These are phyloP conservation scores for Camellia granthamiana DNA, from an alignment of 148 eudicot species.

Conservation along the genomic window DNA sequence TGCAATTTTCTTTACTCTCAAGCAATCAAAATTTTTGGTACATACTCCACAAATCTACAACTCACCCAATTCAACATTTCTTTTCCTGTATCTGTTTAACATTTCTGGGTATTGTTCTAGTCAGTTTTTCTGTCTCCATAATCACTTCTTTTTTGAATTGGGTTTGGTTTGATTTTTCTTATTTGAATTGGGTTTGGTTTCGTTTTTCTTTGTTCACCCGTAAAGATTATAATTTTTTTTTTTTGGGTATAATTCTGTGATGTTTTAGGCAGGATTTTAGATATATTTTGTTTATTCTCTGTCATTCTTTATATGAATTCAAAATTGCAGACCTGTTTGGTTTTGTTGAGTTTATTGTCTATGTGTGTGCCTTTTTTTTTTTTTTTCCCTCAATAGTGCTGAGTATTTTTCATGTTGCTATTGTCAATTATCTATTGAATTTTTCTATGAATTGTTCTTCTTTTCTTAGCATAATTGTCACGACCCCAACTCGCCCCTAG, in stretches of 20 bases:
- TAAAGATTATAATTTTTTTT: background rate
- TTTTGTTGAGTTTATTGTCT: background rate
- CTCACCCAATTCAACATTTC: background rate
- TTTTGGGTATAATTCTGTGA: background rate
- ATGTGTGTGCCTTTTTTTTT: background rate
- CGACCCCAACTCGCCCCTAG: no score
- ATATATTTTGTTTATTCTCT: constrained; percentile 1
- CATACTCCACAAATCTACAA: background rate
- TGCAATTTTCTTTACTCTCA: background rate
- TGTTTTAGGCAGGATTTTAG: background rate
- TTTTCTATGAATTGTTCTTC: background rate
- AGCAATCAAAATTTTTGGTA: background rate
- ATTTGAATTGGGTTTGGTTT: constrained; percentile 7
- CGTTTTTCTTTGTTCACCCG: background rate
- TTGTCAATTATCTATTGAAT: background rate
- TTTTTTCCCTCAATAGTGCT: background rate
- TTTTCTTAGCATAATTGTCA: background rate
- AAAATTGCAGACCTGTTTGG: background rate
- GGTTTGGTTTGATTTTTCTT: background rate
- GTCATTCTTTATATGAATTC: background rate
- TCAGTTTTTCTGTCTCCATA: background rate
- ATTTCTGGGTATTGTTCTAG: background rate
- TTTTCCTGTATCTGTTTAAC: background rate
- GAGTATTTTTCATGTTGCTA: background rate
- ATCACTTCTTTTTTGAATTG: no score